Base-by-base conservation (phyloP, 345 rosid genomes). In the Kernera saxatilis region DNA sequence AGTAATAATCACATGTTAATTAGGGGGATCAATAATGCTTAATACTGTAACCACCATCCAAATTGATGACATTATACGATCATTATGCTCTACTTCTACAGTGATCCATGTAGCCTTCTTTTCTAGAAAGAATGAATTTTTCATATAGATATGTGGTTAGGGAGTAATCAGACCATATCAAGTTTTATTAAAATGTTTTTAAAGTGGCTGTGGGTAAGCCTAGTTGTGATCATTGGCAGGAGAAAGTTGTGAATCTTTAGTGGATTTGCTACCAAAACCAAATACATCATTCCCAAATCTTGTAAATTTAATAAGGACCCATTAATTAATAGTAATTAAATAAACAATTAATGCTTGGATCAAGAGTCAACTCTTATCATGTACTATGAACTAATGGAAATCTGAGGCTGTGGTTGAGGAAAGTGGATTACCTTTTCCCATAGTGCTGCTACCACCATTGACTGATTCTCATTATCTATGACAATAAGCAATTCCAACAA, bases 301-400 rank as follows among this genome's bases (percentile, higher is more conserved):
- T 44, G 17, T 13, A 35, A 40, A 67, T 23, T 33, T 45, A 63
- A 54, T 37, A 36, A 64, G 7, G 45, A 25, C 18, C 13, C 30
- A n/a, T n/a, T n/a, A n/a, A n/a, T n/a, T n/a, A 72, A 37, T 27
- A 56, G 2, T 46, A 55, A 36, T 32, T 45, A 33, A 27, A 67
- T 21, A 32, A 49, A 39, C 15, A 51, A 18, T 67, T 12, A 26
- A 19, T 46, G 58, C 21, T 67, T 60, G 48, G 49, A 43, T 75
- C 44, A 52, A n/a, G 33, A 52, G 73, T 68, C 78, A 75, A 75
- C 64, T 75, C 69, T 52, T 75, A 68, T 73, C 44, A 67, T 51
- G 56, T 43, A 13, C 33, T 35, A 17, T 27, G 29, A 39, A 36
- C 22, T 67, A 68, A 66, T 73, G 73, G 73, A 55, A 55, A 13